These are phyloP conservation scores for Fusarium nelsonii DNA, from an alignment of 2,329 filamentous ascomycete genomes.

Conservation along the genomic window DNA sequence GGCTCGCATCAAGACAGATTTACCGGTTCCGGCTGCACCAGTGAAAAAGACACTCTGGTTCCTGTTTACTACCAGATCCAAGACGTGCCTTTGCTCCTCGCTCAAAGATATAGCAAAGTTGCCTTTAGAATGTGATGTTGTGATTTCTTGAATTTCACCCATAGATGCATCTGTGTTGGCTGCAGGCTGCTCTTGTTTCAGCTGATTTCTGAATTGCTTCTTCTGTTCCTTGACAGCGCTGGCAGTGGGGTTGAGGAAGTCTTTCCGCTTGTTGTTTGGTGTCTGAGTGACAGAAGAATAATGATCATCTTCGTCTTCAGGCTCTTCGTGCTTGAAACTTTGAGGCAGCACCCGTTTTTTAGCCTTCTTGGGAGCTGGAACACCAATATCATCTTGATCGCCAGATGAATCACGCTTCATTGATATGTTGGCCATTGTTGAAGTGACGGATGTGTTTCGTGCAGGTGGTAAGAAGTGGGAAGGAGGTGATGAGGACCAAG, in stretches of 20 bases:
- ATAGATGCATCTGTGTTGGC: constrained; percentile 50
- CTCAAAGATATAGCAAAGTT: constrained; percentile 76
- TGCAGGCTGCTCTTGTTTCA: constrained; percentile 55
- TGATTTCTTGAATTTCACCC: constrained; percentile 58
- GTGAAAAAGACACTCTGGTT: constrained; percentile 97
- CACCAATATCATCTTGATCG: constrained; percentile 45
- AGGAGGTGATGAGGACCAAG: constrained; percentile 79
- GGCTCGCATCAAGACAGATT: constrained; percentile 93
- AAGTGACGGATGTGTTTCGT: constrained; percentile 26
- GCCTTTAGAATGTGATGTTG: constrained; percentile 47
- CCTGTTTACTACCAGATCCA: constrained; percentile 83
- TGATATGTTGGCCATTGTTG: constrained; percentile 41
- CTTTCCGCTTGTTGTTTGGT: constrained; percentile 47
- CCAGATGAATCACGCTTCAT: constrained; percentile 60
- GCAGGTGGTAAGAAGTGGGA: constrained; percentile 60
- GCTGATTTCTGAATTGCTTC: constrained; percentile 75
- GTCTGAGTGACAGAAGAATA: constrained; percentile 31
- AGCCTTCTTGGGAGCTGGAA: constrained; percentile 51
- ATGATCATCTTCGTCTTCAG: constrained; percentile 52
- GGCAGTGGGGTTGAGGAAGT: constrained; percentile 44
- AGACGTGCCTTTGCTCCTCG: constrained; percentile 85
- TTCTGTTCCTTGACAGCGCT: constrained; percentile 72
- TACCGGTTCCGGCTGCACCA: constrained; percentile 94
- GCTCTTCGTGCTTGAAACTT: constrained; percentile 54
- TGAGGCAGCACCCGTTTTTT: constrained; percentile 75